Evolutionary conservation across 169 alveolate species (phyloP).

Genomic region (Eimeria brunetti): DNA sequence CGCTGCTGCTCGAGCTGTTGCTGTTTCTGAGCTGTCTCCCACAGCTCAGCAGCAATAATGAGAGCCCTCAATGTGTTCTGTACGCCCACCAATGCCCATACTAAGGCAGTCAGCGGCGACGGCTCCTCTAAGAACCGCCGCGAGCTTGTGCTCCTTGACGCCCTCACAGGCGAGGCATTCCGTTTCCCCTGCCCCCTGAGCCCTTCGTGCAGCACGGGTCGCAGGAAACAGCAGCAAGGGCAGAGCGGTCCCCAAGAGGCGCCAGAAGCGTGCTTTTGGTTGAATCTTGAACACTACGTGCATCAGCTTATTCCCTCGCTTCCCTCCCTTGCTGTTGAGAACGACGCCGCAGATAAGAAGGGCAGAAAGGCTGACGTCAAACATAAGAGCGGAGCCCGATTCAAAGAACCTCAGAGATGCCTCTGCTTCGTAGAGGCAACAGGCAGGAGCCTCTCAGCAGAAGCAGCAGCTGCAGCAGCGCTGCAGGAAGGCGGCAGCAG

Average conservation of each 20-base stretch:
- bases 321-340: conserved; percentile 19
- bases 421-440: conserved; percentile 65
- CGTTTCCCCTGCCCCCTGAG: conserved; percentile 1
- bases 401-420: not conserved
- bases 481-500: not conserved
- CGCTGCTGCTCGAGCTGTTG: not conserved
- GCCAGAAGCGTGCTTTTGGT: conserved; percentile 25
- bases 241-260: not conserved
- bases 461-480: conserved; percentile 53
- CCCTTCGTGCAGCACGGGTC: not conserved
- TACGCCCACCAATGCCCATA: not conserved
- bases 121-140: not conserved
- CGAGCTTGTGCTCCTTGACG: conserved; percentile 44
- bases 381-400: not conserved
- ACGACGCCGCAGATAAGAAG: not conserved
- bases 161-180: conserved; percentile 56
- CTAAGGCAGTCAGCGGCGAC: not conserved
- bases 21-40: not conserved
- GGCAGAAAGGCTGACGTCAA: not conserved
- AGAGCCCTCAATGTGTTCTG: not conserved
- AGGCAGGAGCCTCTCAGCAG: conserved; percentile 63
- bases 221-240: not conserved
- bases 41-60: not conserved
- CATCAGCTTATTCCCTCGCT: conserved; percentile 36
- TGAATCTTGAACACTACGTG: conserved; percentile 7